These are phyloP conservation scores for Hypoxylon sp. DNA, from an alignment of 2,329 filamentous ascomycete species.

Conservation along the genomic window DNA sequence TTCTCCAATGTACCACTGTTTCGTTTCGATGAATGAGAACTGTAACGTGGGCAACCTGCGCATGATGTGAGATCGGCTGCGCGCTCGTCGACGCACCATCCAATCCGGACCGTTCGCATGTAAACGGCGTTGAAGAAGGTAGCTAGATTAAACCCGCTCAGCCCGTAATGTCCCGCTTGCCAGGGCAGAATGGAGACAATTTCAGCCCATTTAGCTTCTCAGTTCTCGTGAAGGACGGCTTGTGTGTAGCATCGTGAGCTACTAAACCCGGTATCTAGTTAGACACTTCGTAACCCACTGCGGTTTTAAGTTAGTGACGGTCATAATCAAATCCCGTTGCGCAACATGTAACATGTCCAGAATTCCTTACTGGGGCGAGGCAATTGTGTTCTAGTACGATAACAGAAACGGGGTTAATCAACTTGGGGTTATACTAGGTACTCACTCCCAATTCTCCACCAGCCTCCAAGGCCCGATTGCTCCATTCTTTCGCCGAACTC, in stretches of 20 bases:
- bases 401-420: neutral
- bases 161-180: neutral
- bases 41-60: neutral
- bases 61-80: neutral
- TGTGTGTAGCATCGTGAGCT: neutral
- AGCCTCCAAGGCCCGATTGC: conserved; percentile 67
- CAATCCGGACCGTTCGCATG: too few species aligned
- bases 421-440: conserved; percentile 50
- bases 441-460: conserved; percentile 79
- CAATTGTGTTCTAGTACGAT: too few species aligned
- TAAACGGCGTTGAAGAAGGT: neutral
- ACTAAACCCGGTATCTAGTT: neutral
- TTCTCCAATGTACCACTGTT: neutral
- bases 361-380: neutral
- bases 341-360: neutral
- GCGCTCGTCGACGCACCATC: neutral
- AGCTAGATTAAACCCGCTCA: neutral
- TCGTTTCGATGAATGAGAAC: neutral
- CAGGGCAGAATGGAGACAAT: neutral
- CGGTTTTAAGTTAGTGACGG: conserved; percentile 9
- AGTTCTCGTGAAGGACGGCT: neutral
- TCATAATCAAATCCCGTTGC: neutral
- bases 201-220: neutral
- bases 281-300: neutral
- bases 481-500: conserved; percentile 75